These are phyloP conservation scores for Sechiopsis laciniata DNA, from an alignment of 306 rosid species.

Conservation along the genomic window DNA sequence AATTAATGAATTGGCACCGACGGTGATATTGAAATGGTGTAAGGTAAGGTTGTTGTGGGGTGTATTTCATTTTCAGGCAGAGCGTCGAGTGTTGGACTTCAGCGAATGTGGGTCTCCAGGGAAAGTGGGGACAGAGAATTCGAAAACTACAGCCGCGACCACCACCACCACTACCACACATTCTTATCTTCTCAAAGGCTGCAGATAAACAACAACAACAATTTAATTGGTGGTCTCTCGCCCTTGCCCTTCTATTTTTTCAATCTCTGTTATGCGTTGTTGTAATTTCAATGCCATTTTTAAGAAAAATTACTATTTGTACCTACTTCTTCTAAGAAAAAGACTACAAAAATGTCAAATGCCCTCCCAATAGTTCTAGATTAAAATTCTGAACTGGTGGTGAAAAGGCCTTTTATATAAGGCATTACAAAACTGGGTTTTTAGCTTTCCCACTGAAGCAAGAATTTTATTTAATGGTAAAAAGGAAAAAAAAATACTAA, in stretches of 20 bases:
- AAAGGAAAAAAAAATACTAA: too few relatives aligned
- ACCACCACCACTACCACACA: slow-evolving; percentile 47
- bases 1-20: too few relatives aligned
- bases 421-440: neutral
- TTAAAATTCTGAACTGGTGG: too few relatives aligned
- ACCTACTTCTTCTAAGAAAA: too few relatives aligned
- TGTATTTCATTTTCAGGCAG: slow-evolving; percentile 44
- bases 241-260: neutral
- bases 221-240: neutral
- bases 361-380: too few relatives aligned
- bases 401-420: too few relatives aligned
- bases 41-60: too few relatives aligned
- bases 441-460: neutral
- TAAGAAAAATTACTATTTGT: too few relatives aligned
- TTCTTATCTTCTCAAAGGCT: slow-evolving; percentile 56
- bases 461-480: neutral
- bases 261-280: neutral
- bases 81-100: slow-evolving; percentile 79
- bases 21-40: neutral
- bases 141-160: slow-evolving; percentile 40
- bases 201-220: slow-evolving; percentile 49
- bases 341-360: too few relatives aligned
- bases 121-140: slow-evolving; percentile 27
- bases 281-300: neutral
- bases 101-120: slow-evolving; percentile 85